Evolutionary conservation across 495 filamentous ascomycete genomes (phyloP).

Genomic region (Hypoxylon perforatum): DNA sequence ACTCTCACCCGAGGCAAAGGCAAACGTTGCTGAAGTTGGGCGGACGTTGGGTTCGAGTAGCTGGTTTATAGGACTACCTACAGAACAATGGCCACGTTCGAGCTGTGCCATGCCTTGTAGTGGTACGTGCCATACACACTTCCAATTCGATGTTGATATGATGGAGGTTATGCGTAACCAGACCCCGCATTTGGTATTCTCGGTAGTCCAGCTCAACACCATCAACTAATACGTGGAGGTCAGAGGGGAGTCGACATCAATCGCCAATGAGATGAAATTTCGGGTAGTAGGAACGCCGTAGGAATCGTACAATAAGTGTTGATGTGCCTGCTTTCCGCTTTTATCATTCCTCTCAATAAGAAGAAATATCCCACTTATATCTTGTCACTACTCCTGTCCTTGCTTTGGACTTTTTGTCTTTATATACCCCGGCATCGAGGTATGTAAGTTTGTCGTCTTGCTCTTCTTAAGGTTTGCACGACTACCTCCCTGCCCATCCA

Average conservation of each 20-base stretch:
- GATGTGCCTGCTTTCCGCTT: too few relatives aligned
- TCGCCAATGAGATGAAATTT: slow-evolving; percentile 30
- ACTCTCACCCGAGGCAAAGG: too few relatives aligned
- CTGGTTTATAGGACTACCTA: neutral
- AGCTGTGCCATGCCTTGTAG: neutral
- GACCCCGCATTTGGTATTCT: slow-evolving; percentile 36
- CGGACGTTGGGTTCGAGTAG: too few relatives aligned
- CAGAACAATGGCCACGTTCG: slow-evolving; percentile 7
- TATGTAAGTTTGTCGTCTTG: too few relatives aligned
- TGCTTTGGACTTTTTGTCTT: slow-evolving; percentile 6
- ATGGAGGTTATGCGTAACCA: slow-evolving; percentile 31
- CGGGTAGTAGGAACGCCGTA: slow-evolving; percentile 12
- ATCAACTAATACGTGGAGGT: slow-evolving; percentile 17
- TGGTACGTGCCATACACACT: slow-evolving; percentile 19
- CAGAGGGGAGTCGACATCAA: slow-evolving; percentile 15
- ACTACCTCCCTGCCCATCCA: neutral
- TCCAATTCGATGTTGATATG: slow-evolving; percentile 28
- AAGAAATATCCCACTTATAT: neutral
- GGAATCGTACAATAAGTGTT: neutral
- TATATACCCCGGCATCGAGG: slow-evolving; percentile 4
- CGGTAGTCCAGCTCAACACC: slow-evolving; percentile 32
- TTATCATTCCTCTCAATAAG: too few relatives aligned
- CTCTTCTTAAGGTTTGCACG: neutral
- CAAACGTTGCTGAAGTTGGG: too few relatives aligned
- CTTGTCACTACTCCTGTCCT: too few relatives aligned